Conservation (phyloP, 2,329 filamentous ascomycete species). For the Mollisiaceae sp. region DNA sequence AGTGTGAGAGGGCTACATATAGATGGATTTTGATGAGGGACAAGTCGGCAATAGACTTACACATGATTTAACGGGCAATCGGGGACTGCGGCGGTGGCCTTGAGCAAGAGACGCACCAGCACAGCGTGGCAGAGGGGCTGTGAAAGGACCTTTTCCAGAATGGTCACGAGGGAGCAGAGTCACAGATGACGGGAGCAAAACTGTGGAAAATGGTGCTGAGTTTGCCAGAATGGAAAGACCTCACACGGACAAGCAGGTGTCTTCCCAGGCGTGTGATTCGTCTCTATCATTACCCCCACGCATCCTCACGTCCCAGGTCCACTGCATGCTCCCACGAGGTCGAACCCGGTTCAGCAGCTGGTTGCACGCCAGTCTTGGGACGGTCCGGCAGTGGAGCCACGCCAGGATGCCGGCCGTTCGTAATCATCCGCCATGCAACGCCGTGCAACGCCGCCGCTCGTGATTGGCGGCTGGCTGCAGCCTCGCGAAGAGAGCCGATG, state of each 20-base stretch:
- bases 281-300: background rate
- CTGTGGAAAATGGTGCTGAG: background rate
- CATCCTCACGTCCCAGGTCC: background rate
- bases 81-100: background rate
- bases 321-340: background rate
- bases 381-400: background rate
- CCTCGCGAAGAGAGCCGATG: background rate
- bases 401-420: background rate
- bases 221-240: constrained; percentile 10
- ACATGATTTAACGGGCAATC: background rate
- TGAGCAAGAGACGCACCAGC: background rate
- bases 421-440: too few species aligned
- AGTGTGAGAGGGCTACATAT: background rate
- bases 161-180: background rate
- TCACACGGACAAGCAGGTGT: constrained; percentile 2
- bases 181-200: background rate
- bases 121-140: background rate
- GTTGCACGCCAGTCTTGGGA: background rate
- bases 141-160: background rate
- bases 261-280: background rate
- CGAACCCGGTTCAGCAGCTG: background rate
- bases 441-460: background rate
- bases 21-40: background rate
- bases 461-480: background rate
- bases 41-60: too few species aligned